These are phyloP conservation scores for Exsudoporus frostii DNA, from an alignment of 768 basidiomycete species.

Conservation along the genomic window DNA sequence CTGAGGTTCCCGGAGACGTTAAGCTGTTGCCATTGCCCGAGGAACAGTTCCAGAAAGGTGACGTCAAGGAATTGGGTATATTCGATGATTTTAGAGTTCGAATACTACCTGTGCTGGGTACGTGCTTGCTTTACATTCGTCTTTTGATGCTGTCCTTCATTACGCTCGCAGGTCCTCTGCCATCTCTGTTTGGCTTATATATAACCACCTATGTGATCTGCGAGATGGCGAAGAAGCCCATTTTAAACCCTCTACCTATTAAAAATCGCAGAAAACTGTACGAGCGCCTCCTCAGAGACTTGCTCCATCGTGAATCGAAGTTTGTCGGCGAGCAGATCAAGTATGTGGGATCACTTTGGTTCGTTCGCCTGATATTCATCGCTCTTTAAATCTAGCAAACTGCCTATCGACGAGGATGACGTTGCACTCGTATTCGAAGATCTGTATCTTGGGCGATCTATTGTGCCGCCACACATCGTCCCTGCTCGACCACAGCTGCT, in stretches of 20 bases:
- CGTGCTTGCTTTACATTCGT: constrained; percentile 15
- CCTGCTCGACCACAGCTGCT: constrained; percentile 71
- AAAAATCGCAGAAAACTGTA: constrained; percentile 85
- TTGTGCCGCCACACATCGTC: constrained; percentile 74
- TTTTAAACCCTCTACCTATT: constrained; percentile 78
- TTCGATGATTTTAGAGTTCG: constrained; percentile 93
- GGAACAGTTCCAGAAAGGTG: constrained; percentile 87
- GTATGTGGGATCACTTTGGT: constrained; percentile 36
- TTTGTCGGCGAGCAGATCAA: constrained; percentile 58
- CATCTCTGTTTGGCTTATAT: constrained; percentile 88
- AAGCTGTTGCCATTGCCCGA: constrained; percentile 87
- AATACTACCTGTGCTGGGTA: constrained; percentile 88
- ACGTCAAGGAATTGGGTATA: constrained; percentile 83
- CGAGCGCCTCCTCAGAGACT: constrained; percentile 70
- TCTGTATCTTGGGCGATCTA: constrained; percentile 71
- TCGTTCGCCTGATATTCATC: neutral
- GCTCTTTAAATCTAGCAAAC: constrained; percentile 44
- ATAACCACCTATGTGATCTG: constrained; percentile 87
- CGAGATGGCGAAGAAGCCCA: constrained; percentile 79
- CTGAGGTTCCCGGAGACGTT: constrained; percentile 87
- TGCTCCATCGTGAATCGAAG: constrained; percentile 72
- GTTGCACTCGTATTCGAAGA: constrained; percentile 86
- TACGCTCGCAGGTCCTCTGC: constrained; percentile 50
- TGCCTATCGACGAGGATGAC: constrained; percentile 83
- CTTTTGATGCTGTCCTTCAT: neutral